Percentiles rank a stretch among this genome's conserved stretches.
phyloP scores from a whole-genome alignment of 108 stramenopile species.

The Cyclostephanos invisitatus region DNA sequence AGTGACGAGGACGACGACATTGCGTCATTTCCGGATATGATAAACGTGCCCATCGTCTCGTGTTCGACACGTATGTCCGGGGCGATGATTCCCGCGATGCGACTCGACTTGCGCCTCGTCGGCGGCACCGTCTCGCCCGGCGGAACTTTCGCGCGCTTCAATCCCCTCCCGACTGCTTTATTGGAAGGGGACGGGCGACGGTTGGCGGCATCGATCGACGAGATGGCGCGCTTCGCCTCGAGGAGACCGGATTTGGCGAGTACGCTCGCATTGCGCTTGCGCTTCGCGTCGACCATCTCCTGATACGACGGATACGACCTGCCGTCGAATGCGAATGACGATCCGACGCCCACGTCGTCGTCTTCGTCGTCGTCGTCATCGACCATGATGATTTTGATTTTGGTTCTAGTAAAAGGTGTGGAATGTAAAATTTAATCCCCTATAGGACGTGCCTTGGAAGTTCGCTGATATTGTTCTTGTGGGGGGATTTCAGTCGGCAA shows the following conservation, averaged over 20 bases:
- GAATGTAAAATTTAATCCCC: too few relatives aligned
- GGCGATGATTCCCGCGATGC: constrained; percentile 48
- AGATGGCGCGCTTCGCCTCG: constrained; percentile 44
- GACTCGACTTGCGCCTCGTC: constrained; percentile 53
- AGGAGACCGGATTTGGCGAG: constrained; percentile 60
- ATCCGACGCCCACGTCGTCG: background rate
- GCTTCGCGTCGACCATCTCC: constrained; percentile 84
- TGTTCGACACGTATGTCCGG: constrained; percentile 50
- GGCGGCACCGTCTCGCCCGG: background rate
- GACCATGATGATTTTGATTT: too few relatives aligned
- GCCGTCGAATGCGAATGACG: constrained; percentile 60
- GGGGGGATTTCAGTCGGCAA: too few relatives aligned
- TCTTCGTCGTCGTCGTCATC: background rate
- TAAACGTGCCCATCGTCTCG: constrained; percentile 42
- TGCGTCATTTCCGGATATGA: constrained; percentile 10
- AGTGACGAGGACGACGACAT: background rate
- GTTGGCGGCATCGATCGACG: too few relatives aligned
- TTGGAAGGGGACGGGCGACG: too few relatives aligned
- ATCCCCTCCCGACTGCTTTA: too few relatives aligned
- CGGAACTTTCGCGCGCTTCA: constrained; percentile 26
- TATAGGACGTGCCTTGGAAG: too few relatives aligned
- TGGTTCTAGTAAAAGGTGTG: too few relatives aligned
- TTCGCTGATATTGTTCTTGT: too few relatives aligned
- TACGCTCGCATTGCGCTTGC: constrained; percentile 63
- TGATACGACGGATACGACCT: constrained; percentile 56